Evolutionary conservation across 2,329 filamentous ascomycete genomes (phyloP).

Genomic region (Botrytis galanthina): DNA sequence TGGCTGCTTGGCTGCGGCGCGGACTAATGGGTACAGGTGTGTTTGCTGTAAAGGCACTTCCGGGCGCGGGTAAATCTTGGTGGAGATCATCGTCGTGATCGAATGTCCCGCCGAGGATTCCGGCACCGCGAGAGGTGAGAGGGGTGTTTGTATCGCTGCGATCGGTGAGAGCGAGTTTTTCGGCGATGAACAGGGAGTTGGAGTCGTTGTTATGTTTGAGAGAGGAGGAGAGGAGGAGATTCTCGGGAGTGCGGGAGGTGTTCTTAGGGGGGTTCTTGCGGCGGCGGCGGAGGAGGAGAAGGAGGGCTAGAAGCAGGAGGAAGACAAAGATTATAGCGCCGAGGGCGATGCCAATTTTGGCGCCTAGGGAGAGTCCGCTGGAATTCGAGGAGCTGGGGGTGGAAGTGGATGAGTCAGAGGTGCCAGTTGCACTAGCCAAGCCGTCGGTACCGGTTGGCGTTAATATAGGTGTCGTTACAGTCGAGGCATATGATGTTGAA

Average conservation of each 20-base stretch:
- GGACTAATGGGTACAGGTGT: slow-evolving; percentile 1
- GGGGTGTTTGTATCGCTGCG: slow-evolving; percentile 13
- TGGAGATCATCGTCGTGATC: slow-evolving; percentile 1
- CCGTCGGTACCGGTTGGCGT: background rate
- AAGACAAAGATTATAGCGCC: slow-evolving; percentile 5
- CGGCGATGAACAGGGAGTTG: background rate
- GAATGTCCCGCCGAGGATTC: background rate
- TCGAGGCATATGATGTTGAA: background rate
- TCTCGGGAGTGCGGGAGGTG: slow-evolving; percentile 15
- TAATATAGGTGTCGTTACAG: slow-evolving; percentile 1
- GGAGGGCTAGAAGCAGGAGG: slow-evolving; percentile 4
- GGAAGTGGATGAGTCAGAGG: background rate
- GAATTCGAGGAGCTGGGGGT: background rate
- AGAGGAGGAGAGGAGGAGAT: background rate
- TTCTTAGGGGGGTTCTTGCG: slow-evolving; percentile 1
- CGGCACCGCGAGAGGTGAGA: background rate
- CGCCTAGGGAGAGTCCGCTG: slow-evolving; percentile 9
- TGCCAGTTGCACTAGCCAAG: background rate
- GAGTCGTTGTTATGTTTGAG: slow-evolving; percentile 10
- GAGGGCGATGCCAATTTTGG: slow-evolving; percentile 19
- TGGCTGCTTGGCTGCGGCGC: background rate
- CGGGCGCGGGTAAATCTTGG: background rate
- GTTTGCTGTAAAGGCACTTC: slow-evolving; percentile 12
- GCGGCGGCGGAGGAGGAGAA: slow-evolving; percentile 2
- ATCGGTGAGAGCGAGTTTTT: background rate